Percentiles rank a stretch among this genome's conserved stretches.
Conservation (phyloP, 768 basidiomycete species). For the Gymnopilus dilepis region DNA sequence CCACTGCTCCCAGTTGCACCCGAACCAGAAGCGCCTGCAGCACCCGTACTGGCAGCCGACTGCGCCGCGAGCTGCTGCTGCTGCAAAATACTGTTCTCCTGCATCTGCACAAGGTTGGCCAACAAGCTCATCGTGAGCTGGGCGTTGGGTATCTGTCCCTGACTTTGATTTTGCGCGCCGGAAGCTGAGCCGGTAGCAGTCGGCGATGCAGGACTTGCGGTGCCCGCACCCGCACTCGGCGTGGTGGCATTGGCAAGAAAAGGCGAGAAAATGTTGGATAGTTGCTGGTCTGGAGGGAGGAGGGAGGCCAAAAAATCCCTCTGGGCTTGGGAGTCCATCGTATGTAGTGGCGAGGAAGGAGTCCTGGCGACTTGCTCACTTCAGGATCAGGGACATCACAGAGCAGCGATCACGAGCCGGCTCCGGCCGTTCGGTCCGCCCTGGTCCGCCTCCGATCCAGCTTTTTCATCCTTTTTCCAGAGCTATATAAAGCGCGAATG, state of each 20-base stretch:
- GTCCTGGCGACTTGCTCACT: background rate
- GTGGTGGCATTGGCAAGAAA: constrained; percentile 4
- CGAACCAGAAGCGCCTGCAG: background rate
- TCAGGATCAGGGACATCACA: background rate
- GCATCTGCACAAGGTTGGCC: constrained; percentile 57
- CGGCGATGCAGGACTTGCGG: background rate
- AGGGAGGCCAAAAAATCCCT: constrained; percentile 3
- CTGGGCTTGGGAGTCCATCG: constrained; percentile 1
- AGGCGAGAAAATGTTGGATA: constrained; percentile 7
- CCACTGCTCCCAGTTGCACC: background rate
- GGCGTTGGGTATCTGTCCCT: constrained; percentile 31
- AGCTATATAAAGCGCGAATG: background rate
- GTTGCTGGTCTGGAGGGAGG: constrained; percentile 2
- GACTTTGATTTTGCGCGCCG: too few species aligned
- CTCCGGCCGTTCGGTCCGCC: constrained; percentile 1
- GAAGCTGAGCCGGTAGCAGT: background rate
- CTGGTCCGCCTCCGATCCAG: background rate
- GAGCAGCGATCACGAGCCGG: background rate
- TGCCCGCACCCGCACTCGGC: background rate
- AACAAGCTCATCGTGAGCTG: constrained; percentile 57
- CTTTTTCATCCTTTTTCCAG: background rate
- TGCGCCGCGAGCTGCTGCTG: constrained; percentile 23
- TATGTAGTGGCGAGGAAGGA: background rate
- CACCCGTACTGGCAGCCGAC: constrained; percentile 1
- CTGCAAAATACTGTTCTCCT: constrained; percentile 38